phyloP scores from a whole-genome alignment of 331 rosid genomes.

The Quercus tomentella region DNA sequence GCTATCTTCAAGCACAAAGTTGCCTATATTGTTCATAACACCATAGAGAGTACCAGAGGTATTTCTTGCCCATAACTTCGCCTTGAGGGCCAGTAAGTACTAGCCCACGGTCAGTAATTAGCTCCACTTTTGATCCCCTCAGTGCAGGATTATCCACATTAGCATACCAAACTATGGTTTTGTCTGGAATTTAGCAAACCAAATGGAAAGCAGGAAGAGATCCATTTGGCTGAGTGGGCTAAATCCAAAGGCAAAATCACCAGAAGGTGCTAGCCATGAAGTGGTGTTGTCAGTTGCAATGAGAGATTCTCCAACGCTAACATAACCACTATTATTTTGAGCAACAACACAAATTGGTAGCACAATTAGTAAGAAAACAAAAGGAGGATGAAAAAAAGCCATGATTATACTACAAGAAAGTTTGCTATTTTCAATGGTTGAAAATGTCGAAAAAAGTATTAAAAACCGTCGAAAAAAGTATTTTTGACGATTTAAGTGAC shows the following conservation, averaged over 20 bases:
- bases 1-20: too few species aligned
- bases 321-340: conserved; percentile 3
- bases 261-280: conserved; percentile 28
- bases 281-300: conserved; percentile 11
- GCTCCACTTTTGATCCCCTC: background rate
- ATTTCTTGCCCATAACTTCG: background rate
- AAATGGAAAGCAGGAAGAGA: background rate
- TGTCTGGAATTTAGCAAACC: background rate
- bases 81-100: conserved; percentile 6
- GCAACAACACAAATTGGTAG: background rate
- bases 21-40: too few species aligned
- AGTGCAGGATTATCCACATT: background rate
- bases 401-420: too few species aligned
- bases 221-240: background rate
- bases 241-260: conserved; percentile 39
- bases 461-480: too few species aligned
- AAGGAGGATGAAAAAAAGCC: background rate
- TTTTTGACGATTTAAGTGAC: too few species aligned
- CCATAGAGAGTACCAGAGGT: background rate
- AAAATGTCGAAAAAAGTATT: too few species aligned
- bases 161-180: conserved; percentile 4
- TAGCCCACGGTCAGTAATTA: background rate
- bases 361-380: background rate
- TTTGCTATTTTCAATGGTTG: too few species aligned
- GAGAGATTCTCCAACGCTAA: background rate